Base-by-base conservation (phyloP, 805 yeast species). In the Alloascoidea africana region DNA sequence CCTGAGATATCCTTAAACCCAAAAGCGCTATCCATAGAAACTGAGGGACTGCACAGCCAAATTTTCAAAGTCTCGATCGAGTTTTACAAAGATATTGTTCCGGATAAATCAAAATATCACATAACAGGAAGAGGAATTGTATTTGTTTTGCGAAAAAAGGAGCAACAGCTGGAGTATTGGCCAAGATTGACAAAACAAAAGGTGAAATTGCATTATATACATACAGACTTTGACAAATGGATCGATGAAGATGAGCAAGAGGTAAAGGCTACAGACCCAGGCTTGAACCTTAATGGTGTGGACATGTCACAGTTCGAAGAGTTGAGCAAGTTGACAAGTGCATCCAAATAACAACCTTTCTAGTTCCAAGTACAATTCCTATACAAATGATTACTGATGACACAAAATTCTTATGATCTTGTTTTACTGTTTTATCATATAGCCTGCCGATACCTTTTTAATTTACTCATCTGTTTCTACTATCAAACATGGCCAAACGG, bases 201-300 rank as follows among this genome's bases (percentile, higher is more conserved):
- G 64, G 66, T 70, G 52, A 85, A 77, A 55, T 71, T 68, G 43
- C 84, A 76, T 46, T 83, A 71, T 59, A 72, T 89, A 55, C 82
- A 83, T 66, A 89, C 98, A 11, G 97, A 89, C 54, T 89, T 89
- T 54, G 95, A 87, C 63, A 83, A 78, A 59, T 89, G 98, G 98
- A 94, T 83, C 32, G 98, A 89, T 54, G 97, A 89, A 64, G 98
- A 89, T 54, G 98, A 89, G 61, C 98, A 89, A 61, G 86, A 84
- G 32, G 30, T 23, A 8, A n/a, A 23, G n/a, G 30, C 13, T 8
- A n/a, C 30, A 8, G 30, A 23, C n/a, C 13, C 30, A 8, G n/a
- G n/a, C n/a, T n/a, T n/a, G n/a, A n/a, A n/a, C n/a, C 8, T 23
- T 8, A 23, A 23, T 23, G 30, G 30, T 23, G 13, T 23, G 8